These are phyloP conservation scores for Aphanomyces astaci DNA, from an alignment of 352 stramenopile genomes.

Conservation along the genomic window DNA sequence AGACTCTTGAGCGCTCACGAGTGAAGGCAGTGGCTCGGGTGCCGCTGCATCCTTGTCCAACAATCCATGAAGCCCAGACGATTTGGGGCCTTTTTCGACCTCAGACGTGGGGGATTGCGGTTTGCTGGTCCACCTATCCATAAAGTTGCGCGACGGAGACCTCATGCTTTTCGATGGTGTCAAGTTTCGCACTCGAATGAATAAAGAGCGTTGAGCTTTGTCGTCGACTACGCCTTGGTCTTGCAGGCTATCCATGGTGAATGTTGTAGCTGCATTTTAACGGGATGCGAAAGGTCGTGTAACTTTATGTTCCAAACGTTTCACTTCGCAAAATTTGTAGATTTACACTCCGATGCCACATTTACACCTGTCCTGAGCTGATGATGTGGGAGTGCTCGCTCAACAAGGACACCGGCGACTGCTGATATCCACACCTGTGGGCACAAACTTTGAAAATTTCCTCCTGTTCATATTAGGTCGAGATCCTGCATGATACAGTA, in stretches of 20 bases:
- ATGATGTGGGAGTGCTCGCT: too few relatives aligned
- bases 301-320: too few relatives aligned
- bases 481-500: too few relatives aligned
- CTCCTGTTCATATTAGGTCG: too few relatives aligned
- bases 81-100: too few relatives aligned
- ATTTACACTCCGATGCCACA: too few relatives aligned
- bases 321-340: too few relatives aligned
- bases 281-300: background rate
- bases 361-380: too few relatives aligned
- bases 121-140: conserved; percentile 10
- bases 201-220: conserved; percentile 12
- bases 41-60: background rate
- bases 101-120: background rate
- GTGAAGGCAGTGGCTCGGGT: background rate
- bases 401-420: too few relatives aligned
- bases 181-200: conserved; percentile 13
- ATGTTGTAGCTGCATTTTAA: background rate
- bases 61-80: background rate
- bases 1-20: background rate
- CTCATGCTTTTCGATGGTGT: conserved; percentile 11
- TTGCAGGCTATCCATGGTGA: background rate
- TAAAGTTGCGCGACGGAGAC: conserved; percentile 17
- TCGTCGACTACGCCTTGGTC: background rate
- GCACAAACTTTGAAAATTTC: too few relatives aligned
- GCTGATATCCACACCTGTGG: too few relatives aligned